Evolutionary conservation across 768 basidiomycete genomes (phyloP).

Genomic region (Austroboletus eburneus): DNA sequence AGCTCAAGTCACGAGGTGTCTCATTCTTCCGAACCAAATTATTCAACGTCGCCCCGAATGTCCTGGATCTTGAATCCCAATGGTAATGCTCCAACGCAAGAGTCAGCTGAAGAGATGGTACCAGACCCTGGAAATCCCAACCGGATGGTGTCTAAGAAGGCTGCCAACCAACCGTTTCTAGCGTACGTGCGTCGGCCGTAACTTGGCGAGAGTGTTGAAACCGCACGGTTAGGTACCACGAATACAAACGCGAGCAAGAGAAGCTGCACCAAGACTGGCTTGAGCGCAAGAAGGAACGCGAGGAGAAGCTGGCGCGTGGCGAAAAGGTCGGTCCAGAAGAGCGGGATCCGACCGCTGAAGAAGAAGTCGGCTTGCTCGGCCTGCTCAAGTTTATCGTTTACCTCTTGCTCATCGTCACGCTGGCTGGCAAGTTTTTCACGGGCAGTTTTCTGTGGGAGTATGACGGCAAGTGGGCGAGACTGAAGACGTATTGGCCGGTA

Average conservation of each 20-base stretch:
- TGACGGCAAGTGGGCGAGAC: constrained; percentile 55
- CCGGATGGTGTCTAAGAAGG: constrained; percentile 74
- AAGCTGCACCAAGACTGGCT: constrained; percentile 60
- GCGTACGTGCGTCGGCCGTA: constrained; percentile 46
- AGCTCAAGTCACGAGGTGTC: no score
- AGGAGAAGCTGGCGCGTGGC: constrained; percentile 68
- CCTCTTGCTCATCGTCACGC: constrained; percentile 45
- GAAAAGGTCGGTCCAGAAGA: constrained; percentile 71
- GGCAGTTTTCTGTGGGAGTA: constrained; percentile 87
- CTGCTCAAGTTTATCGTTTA: constrained; percentile 68
- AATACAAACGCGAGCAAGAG: constrained; percentile 61
- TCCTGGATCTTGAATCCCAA: constrained; percentile 59
- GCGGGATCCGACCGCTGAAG: constrained; percentile 65
- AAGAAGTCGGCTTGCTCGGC: constrained; percentile 60
- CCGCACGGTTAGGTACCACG: constrained; percentile 49
- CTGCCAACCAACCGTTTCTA: constrained; percentile 82
- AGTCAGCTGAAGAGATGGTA: constrained; percentile 46
- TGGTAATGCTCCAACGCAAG: constrained; percentile 35
- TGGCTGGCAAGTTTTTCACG: constrained; percentile 80
- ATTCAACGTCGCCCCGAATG: constrained; percentile 37
- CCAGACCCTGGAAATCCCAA: constrained; percentile 60
- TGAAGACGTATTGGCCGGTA: constrained; percentile 66
- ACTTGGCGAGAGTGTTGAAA: constrained; percentile 1
- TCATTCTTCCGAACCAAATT: no score
- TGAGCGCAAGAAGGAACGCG: constrained; percentile 65